Conservation (phyloP, 2,329 filamentous ascomycete genomes). For the Capronia epimyces region DNA sequence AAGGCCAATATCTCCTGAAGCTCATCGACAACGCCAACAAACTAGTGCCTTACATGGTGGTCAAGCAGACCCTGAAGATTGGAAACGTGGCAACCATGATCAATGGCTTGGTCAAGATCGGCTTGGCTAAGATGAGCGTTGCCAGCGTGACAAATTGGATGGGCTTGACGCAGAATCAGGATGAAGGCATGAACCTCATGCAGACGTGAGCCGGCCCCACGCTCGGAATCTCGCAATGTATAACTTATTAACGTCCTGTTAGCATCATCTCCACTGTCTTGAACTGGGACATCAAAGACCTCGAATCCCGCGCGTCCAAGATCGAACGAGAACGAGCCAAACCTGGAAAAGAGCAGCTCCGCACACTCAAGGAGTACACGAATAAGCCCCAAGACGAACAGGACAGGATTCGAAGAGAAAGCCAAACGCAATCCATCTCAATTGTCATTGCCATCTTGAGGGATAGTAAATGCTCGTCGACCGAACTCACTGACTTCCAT, state of each 20-base stretch:
- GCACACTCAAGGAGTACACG: slow-evolving; percentile 56
- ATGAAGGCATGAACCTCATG: slow-evolving; percentile 75
- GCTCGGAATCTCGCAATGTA: not conserved
- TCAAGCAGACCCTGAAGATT: slow-evolving; percentile 67
- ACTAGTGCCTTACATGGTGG: slow-evolving; percentile 64
- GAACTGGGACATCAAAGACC: slow-evolving; percentile 66
- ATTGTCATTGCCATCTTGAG: slow-evolving; percentile 63
- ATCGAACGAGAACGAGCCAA: slow-evolving; percentile 58
- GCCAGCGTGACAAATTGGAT: slow-evolving; percentile 73
- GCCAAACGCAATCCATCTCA: slow-evolving; percentile 50
- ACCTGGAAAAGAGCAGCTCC: slow-evolving; percentile 57
- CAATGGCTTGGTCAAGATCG: slow-evolving; percentile 63
- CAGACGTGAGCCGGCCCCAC: slow-evolving; percentile 47
- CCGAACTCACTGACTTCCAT: slow-evolving; percentile 52
- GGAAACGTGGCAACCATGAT: slow-evolving; percentile 81
- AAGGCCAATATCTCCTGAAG: slow-evolving; percentile 68
- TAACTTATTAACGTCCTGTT: not conserved
- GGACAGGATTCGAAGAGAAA: slow-evolving; percentile 54
- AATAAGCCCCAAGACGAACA: slow-evolving; percentile 52
- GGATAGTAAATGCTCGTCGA: slow-evolving; percentile 37
- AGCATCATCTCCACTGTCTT: slow-evolving; percentile 70
- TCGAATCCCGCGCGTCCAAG: slow-evolving; percentile 59
- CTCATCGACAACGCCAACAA: slow-evolving; percentile 65
- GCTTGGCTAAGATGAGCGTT: slow-evolving; percentile 72
- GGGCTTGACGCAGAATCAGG: slow-evolving; percentile 62